Conservation (phyloP, 2,329 filamentous ascomycete species). For the Ophiostoma ips region DNA sequence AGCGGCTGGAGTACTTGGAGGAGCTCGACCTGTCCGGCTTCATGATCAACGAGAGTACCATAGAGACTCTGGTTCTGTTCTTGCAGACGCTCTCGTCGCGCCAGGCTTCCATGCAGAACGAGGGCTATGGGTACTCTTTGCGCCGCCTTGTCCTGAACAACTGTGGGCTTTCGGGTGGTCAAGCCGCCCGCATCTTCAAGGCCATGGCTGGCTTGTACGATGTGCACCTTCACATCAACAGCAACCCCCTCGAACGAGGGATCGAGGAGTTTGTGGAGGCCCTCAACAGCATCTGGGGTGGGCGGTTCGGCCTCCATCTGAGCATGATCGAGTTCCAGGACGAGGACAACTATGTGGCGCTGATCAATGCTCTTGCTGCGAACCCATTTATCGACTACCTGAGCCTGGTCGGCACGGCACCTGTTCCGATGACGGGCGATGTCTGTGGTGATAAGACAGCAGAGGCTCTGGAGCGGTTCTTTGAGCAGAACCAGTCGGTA, state of each 20-base stretch:
- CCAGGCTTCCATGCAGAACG: constrained; percentile 5
- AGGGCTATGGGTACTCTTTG: constrained; percentile 9
- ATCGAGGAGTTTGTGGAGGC: constrained; percentile 36
- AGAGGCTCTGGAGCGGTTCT: constrained; percentile 34
- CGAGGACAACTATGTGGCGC: constrained; percentile 36
- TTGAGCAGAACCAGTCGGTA: constrained; percentile 35
- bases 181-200: constrained; percentile 36
- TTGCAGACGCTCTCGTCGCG: constrained; percentile 17
- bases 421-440: constrained; percentile 21
- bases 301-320: constrained; percentile 35
- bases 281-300: constrained; percentile 29
- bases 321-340: constrained; percentile 44
- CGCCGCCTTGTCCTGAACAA: constrained; percentile 34
- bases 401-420: constrained; percentile 40
- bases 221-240: constrained; percentile 34
- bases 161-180: constrained; percentile 36
- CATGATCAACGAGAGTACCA: constrained; percentile 28
- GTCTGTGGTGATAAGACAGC: constrained; percentile 31
- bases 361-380: constrained; percentile 35
- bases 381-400: constrained; percentile 37
- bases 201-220: constrained; percentile 32
- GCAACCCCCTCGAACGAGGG: constrained; percentile 38
- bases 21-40: constrained; percentile 41
- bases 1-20: constrained; percentile 32
- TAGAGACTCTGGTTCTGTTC: constrained; percentile 33